Evolutionary conservation across 2,329 filamentous ascomycete species (phyloP), one percentile per base, ranked within the genome.

Genomic region (Onygenales sp.): DNA sequence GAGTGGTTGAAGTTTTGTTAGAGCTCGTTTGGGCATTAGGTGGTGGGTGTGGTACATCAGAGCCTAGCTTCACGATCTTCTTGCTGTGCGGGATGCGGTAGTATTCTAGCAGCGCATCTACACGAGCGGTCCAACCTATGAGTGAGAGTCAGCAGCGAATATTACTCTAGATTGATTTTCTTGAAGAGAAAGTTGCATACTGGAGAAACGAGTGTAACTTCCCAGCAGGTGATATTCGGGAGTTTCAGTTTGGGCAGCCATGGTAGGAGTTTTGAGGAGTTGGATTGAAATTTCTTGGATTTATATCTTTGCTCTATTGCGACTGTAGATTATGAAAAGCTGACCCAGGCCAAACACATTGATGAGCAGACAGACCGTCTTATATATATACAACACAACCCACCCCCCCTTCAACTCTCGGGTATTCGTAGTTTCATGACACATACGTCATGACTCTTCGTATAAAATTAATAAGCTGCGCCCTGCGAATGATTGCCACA

Each of bases 51-150:
- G 5, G 13, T 59, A 67, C 65, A 45, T 67, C 61, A n/a, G 59
- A 49, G 2, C 17, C 17, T 17, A 68, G 51, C 5, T 58, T 59
- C 2, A 64, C 38, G 32, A 63, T 58, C 45, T 63, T 54, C 10
- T 51, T 47, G 0, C 61, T 61, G 52, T 69, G 59, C 4, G 62
- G 62, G 27, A 69, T 68, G 11, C 63, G 52, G 52, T 69, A 69
- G 55, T 69, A 69, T 50, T 69, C 64, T 38, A 69, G 52, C 7
- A 69, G 59, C 3, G 62, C 59, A 39, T 66, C 64, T 5, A 69
- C 64, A 17, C 67, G 65, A 2, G 60, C 57, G 14, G 66, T 68
- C 67, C 66, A 69, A 52, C 66, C 66, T 69, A 17, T 43, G 33
- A 3, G 14, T 49, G 27, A 21, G 21, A 8, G 7, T 33, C 43